Evolutionary conservation across 2,329 filamentous ascomycete genomes (phyloP).

Genomic region (Septoria petroselini): DNA sequence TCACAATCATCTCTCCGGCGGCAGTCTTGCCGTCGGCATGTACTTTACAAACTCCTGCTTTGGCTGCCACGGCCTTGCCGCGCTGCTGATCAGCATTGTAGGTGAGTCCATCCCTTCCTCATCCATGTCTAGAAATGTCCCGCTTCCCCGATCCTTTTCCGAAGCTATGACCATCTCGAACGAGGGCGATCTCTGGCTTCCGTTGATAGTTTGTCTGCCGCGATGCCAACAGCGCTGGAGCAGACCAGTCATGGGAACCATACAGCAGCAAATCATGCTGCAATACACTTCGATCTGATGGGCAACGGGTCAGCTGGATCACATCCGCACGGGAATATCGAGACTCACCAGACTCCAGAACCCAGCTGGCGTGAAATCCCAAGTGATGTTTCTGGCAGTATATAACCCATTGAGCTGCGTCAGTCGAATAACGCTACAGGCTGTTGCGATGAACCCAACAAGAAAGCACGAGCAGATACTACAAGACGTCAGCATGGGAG

Average conservation of each 20-base stretch:
- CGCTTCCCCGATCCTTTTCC: constrained; percentile 2
- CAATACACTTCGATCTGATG: constrained; percentile 20
- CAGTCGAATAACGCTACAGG: constrained; percentile 19
- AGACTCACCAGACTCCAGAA: constrained; percentile 12
- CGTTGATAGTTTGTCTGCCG: neutral
- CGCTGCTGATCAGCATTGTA: neutral
- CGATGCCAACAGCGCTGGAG: constrained; percentile 13
- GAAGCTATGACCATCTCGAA: constrained; percentile 6
- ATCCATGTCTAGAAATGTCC: neutral
- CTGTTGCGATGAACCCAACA: constrained; percentile 20
- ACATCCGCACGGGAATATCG: constrained; percentile 4
- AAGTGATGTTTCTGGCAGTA: constrained; percentile 14
- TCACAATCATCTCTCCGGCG: constrained; percentile 3
- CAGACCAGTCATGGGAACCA: constrained; percentile 20
- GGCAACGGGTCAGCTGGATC: constrained; percentile 11
- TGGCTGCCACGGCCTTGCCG: neutral
- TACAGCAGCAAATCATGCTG: constrained; percentile 25
- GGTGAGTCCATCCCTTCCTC: neutral
- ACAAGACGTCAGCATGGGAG: neutral
- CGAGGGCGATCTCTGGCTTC: neutral
- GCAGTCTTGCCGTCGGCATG: constrained; percentile 9
- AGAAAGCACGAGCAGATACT: constrained; percentile 19
- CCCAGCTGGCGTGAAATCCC: constrained; percentile 13
- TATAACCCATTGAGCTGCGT: constrained; percentile 9
- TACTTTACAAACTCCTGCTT: neutral